phyloP scores from a whole-genome alignment of 768 basidiomycete genomes.

The Tylopilus rubrobrunneus region DNA sequence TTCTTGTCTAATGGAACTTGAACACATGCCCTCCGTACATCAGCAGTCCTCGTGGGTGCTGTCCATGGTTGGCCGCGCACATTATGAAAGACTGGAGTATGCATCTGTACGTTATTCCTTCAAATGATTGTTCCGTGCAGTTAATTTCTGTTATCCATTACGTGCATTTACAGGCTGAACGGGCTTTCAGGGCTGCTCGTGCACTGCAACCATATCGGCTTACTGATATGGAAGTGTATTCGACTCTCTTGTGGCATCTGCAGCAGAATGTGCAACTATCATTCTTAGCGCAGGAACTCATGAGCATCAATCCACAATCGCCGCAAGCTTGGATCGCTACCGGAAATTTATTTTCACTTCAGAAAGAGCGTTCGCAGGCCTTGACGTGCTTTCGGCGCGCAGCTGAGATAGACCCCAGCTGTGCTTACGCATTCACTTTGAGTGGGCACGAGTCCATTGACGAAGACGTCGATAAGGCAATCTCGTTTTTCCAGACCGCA shows the following conservation, averaged over 20 bases:
- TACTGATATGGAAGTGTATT: conserved; percentile 94
- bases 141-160: conserved; percentile 17
- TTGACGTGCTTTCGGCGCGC: conserved; percentile 93
- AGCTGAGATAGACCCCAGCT: conserved; percentile 80
- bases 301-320: conserved; percentile 77
- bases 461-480: conserved; percentile 90
- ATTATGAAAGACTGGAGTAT: conserved; percentile 90
- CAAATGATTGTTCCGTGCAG: conserved; percentile 5
- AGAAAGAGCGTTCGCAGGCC: conserved; percentile 91
- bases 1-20: conserved; percentile 71
- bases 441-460: conserved; percentile 97
- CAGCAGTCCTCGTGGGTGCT: conserved; percentile 75
- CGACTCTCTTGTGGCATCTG: conserved; percentile 94
- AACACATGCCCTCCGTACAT: conserved; percentile 68
- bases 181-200: conserved; percentile 80
- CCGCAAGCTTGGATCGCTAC: conserved; percentile 94
- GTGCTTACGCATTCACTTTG: conserved; percentile 94
- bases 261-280: conserved; percentile 81
- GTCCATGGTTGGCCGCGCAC: conserved; percentile 79
- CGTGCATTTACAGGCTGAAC: conserved; percentile 64
- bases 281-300: conserved; percentile 88
- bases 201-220: conserved; percentile 86
- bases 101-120: conserved; percentile 59
- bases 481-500: conserved; percentile 88
- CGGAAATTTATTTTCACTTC: conserved; percentile 92